These are phyloP conservation scores for Brassica balearica DNA, from an alignment of 441 rosid species.

Conservation along the genomic window DNA sequence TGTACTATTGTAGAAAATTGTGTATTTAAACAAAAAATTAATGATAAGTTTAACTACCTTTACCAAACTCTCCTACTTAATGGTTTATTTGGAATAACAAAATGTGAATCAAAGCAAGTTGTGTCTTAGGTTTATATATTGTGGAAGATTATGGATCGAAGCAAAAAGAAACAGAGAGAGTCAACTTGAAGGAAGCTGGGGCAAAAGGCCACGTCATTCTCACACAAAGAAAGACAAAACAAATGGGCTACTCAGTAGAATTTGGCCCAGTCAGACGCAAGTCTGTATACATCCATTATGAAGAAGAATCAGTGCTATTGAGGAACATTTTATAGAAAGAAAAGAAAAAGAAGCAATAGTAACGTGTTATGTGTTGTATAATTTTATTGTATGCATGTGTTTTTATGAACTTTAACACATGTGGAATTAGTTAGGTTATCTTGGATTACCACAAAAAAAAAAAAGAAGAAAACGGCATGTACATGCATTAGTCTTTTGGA, in stretches of 20 bases:
- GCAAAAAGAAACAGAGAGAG: background rate
- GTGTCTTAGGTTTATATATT: background rate
- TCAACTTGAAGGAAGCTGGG: background rate
- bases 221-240: background rate
- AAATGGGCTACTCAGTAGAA: background rate
- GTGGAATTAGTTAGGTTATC: background rate
- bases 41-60: background rate
- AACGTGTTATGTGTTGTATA: background rate
- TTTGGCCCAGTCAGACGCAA: slow-evolving; percentile 1
- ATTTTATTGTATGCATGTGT: background rate
- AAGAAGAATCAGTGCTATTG: too few relatives aligned
- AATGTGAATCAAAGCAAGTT: background rate
- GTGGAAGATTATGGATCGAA: background rate
- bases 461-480: background rate
- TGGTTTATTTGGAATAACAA: background rate
- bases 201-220: background rate
- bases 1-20: background rate
- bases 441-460: background rate
- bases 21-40: background rate
- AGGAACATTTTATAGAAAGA: too few relatives aligned
- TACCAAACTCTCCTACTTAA: background rate
- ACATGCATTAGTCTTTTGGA: background rate
- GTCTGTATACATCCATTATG: background rate
- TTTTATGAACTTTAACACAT: background rate
- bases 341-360: too few relatives aligned